These are phyloP conservation scores for Lactarius pseudohatsudake DNA, from an alignment of 768 basidiomycete genomes.

Conservation along the genomic window DNA sequence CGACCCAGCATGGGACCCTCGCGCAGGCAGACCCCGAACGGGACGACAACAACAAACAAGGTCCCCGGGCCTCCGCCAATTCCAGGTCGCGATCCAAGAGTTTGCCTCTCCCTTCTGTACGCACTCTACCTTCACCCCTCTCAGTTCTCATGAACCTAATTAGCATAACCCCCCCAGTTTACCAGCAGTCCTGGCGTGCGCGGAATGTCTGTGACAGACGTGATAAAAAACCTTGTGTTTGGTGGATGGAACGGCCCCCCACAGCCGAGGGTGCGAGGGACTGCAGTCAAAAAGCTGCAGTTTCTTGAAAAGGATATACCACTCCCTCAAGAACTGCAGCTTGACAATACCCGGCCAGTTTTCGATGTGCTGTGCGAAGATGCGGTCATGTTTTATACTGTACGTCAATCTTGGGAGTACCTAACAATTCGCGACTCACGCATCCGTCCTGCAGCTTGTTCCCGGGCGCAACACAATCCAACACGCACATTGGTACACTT, in stretches of 20 bases:
- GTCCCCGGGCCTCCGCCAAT: neutral
- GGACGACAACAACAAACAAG: neutral
- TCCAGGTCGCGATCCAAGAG: constrained; percentile 3
- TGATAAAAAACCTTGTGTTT: neutral
- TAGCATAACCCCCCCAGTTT: neutral
- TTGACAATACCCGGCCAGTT: neutral
- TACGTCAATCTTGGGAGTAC: neutral
- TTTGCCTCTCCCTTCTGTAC: constrained; percentile 9
- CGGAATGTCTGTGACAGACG: neutral
- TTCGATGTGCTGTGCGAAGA: constrained; percentile 15
- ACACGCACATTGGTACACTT: constrained; percentile 20
- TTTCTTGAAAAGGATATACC: constrained; percentile 11
- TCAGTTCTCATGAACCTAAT: neutral
- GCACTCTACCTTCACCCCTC: neutral
- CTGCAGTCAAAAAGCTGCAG: neutral
- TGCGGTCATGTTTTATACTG: constrained; percentile 19
- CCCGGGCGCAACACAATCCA: constrained; percentile 8
- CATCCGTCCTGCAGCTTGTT: neutral
- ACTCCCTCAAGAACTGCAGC: constrained; percentile 1
- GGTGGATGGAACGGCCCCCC: neutral
- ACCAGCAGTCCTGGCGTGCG: neutral
- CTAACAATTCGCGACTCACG: neutral
- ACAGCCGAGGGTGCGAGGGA: neutral
- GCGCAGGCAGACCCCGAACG: neutral
- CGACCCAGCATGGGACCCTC: neutral